Conservation (phyloP, 1,139 yeast genomes). For the Blastobotrys persicus region DNA sequence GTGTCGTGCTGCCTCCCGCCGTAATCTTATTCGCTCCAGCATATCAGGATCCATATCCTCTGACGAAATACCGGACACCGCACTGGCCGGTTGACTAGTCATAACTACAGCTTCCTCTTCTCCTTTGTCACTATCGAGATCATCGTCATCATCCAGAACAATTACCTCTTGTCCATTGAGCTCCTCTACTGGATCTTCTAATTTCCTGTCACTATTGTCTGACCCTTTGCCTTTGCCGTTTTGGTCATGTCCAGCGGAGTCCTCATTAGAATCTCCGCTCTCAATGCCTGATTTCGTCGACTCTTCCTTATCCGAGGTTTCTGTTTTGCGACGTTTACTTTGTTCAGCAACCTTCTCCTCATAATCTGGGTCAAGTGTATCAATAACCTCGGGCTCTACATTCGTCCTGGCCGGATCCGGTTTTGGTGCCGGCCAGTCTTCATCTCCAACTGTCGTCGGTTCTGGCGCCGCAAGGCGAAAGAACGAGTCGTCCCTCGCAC, state of each 20-base stretch:
- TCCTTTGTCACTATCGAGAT: background rate
- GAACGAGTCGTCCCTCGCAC: background rate
- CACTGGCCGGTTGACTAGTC: background rate
- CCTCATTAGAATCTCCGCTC: no score
- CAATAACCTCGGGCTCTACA: background rate
- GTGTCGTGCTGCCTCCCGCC: slow-evolving; percentile 3
- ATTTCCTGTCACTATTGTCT: background rate
- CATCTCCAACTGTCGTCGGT: background rate
- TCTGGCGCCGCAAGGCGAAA: background rate
- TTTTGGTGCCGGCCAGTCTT: background rate
- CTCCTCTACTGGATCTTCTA: background rate
- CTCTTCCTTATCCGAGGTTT: background rate
- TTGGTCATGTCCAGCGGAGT: background rate
- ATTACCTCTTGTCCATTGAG: background rate
- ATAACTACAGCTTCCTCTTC: background rate
- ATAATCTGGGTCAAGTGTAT: background rate
- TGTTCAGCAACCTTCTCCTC: slow-evolving; percentile 7
- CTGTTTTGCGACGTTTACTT: background rate
- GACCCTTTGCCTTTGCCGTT: background rate
- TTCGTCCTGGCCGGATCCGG: background rate
- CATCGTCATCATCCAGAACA: slow-evolving; percentile 6
- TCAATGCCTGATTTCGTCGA: no score
- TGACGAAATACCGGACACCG: background rate
- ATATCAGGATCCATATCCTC: slow-evolving; percentile 13
- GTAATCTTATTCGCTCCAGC: background rate